These are phyloP conservation scores for Pythium utonaiense DNA, from an alignment of 352 stramenopile genomes.

Conservation along the genomic window DNA sequence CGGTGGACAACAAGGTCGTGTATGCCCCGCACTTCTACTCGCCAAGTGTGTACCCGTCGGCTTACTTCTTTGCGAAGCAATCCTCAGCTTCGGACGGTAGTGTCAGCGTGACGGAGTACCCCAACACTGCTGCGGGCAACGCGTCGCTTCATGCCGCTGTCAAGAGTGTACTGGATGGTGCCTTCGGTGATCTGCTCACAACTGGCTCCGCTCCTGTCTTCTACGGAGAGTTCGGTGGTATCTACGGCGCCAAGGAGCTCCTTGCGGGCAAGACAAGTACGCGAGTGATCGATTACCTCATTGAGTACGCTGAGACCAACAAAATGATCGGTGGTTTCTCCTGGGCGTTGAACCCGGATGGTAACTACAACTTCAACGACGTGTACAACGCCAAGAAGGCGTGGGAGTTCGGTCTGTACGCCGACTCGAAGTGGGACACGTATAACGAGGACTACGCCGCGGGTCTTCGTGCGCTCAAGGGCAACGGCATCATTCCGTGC, in stretches of 20 bases:
- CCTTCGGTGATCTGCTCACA: conserved; percentile 61
- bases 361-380: conserved; percentile 75
- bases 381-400: conserved; percentile 51
- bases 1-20: conserved; percentile 64
- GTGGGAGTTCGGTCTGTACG: conserved; percentile 76
- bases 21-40: conserved; percentile 85
- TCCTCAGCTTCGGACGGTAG: conserved; percentile 26
- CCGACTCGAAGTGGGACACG: conserved; percentile 50
- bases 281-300: conserved; percentile 66
- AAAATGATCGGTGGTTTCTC: conserved; percentile 76
- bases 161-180: conserved; percentile 54
- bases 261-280: conserved; percentile 61
- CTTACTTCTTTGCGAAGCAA: conserved; percentile 76
- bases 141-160: conserved; percentile 49
- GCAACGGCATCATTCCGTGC: conserved; percentile 71
- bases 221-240: conserved; percentile 81
- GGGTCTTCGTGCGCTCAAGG: conserved; percentile 59
- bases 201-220: conserved; percentile 53
- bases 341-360: conserved; percentile 79
- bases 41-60: conserved; percentile 63
- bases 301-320: conserved; percentile 59
- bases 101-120: conserved; percentile 57
- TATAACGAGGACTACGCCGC: conserved; percentile 75
- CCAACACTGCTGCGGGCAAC: conserved; percentile 58
- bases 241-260: conserved; percentile 58